These are phyloP conservation scores for Salix suchowensis DNA, from an alignment of 345 rosid genomes.

Conservation along the genomic window DNA sequence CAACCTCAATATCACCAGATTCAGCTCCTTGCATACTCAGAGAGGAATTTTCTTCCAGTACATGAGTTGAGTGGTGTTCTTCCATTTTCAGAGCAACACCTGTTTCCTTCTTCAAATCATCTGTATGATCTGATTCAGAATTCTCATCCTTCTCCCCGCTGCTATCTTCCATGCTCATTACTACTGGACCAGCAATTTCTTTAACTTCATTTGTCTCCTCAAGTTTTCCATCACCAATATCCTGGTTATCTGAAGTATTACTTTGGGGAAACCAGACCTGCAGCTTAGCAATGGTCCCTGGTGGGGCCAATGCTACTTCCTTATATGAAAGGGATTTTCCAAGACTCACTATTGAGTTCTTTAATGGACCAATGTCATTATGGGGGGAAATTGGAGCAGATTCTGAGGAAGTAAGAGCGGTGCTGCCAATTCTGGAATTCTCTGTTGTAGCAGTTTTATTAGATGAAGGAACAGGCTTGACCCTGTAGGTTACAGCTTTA, in stretches of 20 bases:
- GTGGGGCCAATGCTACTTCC: constrained; percentile 97
- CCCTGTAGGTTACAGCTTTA: constrained; percentile 79
- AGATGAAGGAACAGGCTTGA: constrained; percentile 60
- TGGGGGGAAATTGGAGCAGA: constrained; percentile 35
- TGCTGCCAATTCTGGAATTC: constrained; percentile 33
- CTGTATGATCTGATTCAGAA: constrained; percentile 19
- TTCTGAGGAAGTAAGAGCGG: constrained; percentile 40
- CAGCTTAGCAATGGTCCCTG: constrained; percentile 73
- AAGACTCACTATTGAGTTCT: constrained; percentile 47
- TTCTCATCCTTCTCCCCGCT: constrained; percentile 33
- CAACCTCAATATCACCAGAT: constrained; percentile 33
- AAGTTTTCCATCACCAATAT: constrained; percentile 21
- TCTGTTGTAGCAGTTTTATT: constrained; percentile 36
- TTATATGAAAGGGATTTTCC: constrained; percentile 97
- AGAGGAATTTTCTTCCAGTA: constrained; percentile 30
- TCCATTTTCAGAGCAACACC: constrained; percentile 33
- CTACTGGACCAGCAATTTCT: constrained; percentile 25
- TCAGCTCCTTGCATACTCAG: constrained; percentile 19
- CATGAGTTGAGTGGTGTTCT: constrained; percentile 38
- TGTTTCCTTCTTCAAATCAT: constrained; percentile 26
- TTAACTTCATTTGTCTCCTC: constrained; percentile 35
- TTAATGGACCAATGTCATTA: constrained; percentile 35
- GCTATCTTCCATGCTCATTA: constrained; percentile 25
- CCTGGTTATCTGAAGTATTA: constrained; percentile 45
- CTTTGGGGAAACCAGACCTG: constrained; percentile 51